Evolutionary conservation across 2,329 filamentous ascomycete genomes (phyloP).

Genomic region (Periconia digitata): DNA sequence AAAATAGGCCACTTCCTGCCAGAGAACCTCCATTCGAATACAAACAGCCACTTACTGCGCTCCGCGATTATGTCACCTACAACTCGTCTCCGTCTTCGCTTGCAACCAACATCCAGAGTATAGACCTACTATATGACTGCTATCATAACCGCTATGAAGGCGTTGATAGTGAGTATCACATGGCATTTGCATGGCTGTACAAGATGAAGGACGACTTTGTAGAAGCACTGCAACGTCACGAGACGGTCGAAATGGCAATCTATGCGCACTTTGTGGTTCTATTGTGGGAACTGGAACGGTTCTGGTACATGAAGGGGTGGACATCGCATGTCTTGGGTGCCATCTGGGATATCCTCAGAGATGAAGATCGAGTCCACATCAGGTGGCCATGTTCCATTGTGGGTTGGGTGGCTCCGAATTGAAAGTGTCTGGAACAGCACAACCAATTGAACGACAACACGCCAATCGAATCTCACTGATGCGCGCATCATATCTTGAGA

Average conservation of each 20-base stretch:
- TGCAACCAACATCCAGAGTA: conserved; percentile 10
- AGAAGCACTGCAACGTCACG: conserved; percentile 22
- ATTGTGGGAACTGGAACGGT: conserved; percentile 27
- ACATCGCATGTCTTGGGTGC: conserved; percentile 30
- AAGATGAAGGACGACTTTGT: conserved; percentile 26
- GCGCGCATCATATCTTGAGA: too few species aligned
- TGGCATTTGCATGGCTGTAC: conserved; percentile 30
- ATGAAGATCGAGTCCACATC: conserved; percentile 23
- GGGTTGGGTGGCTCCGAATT: conserved; percentile 23
- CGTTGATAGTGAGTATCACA: conserved; percentile 26
- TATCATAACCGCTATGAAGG: conserved; percentile 25
- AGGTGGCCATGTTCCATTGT: conserved; percentile 26
- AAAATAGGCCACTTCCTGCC: conserved; percentile 14
- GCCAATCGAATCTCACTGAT: too few species aligned
- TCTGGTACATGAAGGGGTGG: conserved; percentile 37
- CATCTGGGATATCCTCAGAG: conserved; percentile 20
- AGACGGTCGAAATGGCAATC: conserved; percentile 22
- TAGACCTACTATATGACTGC: conserved; percentile 20
- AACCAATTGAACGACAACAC: too few species aligned
- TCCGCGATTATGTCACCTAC: conserved; percentile 14
- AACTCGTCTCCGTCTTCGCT: conserved; percentile 3
- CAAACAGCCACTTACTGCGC: conserved; percentile 20
- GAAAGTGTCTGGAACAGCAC: too few species aligned
- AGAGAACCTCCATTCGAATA: conserved; percentile 13
- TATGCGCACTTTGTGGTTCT: conserved; percentile 32